Percentiles rank a stretch among this genome's conserved stretches.
These are phyloP conservation scores for Corylus heterophylla DNA, from an alignment of 306 rosid genomes.

Conservation along the genomic window DNA sequence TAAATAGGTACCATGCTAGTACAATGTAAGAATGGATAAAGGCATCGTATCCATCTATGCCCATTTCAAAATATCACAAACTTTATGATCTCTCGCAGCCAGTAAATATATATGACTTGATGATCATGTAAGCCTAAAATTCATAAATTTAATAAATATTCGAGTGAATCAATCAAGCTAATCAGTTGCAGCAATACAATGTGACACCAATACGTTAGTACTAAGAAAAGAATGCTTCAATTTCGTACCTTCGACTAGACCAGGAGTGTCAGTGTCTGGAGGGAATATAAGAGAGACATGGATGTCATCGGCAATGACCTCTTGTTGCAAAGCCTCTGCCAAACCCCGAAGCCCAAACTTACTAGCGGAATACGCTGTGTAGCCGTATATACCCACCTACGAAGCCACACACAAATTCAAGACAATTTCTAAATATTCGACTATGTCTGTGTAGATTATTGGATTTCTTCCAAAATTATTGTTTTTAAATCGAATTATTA, in stretches of 20 bases:
- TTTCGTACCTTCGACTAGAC: conserved; percentile 61
- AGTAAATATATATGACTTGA: not conserved
- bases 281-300: conserved; percentile 83
- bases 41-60: too few relatives aligned
- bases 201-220: not conserved
- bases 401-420: not conserved
- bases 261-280: conserved; percentile 95
- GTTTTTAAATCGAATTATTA: too few relatives aligned
- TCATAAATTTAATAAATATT: not conserved
- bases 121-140: not conserved
- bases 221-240: not conserved
- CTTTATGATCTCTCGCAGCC: too few relatives aligned
- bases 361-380: conserved; percentile 85
- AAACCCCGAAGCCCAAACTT: conserved; percentile 90
- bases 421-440: not conserved
- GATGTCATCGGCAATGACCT: conserved; percentile 70
- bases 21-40: not conserved
- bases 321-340: conserved; percentile 93
- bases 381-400: conserved; percentile 90
- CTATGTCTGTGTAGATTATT: too few relatives aligned
- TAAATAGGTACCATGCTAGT: too few relatives aligned
- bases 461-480: too few relatives aligned
- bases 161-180: not conserved
- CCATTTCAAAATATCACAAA: too few relatives aligned
- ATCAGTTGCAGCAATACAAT: not conserved